Evolutionary conservation across 345 rosid genomes (phyloP), one percentile per base, ranked within the genome.

Genomic region (Salix dunnii): DNA sequence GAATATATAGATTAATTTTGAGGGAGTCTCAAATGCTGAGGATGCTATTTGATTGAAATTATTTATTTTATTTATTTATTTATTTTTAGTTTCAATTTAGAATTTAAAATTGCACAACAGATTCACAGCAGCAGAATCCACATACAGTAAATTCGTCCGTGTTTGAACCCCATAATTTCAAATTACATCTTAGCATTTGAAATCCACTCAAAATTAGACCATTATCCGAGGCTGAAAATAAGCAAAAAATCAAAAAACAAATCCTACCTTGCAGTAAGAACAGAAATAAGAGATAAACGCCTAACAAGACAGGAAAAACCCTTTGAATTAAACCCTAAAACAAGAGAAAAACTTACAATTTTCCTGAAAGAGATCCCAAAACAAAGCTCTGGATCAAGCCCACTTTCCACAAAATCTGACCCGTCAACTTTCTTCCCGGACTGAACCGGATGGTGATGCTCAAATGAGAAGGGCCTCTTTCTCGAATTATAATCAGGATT

Each of bases 311-410:
- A 31, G 20, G 6, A 40, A 33, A 4, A 68, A 68, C 23, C 42
- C 1, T 66, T 21, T 38, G 11, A 9, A 35, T 35, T 38, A 55
- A 55, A 67, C 55, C 33, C 38, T 3, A 46, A 43, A 16, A 30
- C n/a, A 66, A 46, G 16, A 2, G 21, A 18, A 31, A 18, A 20
- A 79, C 98, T 93, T 85, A 93, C 98, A 72, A 95, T 95, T 84
- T 85, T 93, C 65, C 90, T 90, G 23, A 91, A 83, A 14, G 97
- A 82, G 72, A 77, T 84, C 70, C 83, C 83, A 51, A 93, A 78
- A 71, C 86, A 79, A 70, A 93, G 86, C 85, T 91, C 94, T 20
- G 88, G 91, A 86, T 95, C 99, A 53, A 88, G 55, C 42, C 90
- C 88, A 77, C 65, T 67, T 20, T 91, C 97, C 75, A 76, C 42